These are phyloP conservation scores for Trebouxia sp. DNA, from an alignment of 139 green algal species.

Conservation along the genomic window DNA sequence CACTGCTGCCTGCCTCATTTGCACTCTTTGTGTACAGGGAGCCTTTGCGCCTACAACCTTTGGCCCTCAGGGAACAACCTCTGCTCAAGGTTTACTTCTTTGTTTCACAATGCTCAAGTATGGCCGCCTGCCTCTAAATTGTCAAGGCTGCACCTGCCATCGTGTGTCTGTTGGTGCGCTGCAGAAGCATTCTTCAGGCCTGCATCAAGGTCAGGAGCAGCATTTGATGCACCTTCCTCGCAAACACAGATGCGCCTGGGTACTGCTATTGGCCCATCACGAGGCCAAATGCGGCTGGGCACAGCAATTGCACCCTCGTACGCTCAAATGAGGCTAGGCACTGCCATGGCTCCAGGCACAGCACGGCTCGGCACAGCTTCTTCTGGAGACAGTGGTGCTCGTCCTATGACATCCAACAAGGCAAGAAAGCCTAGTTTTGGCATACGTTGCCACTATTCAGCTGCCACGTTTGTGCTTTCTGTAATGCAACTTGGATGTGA, in stretches of 20 bases:
- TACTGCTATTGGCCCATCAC: not conserved
- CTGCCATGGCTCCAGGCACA: conserved; percentile 40
- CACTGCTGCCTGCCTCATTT: not conserved
- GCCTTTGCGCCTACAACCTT: conserved; percentile 5
- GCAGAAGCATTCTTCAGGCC: conserved; percentile 11
- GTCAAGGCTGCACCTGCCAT: too few relatives aligned
- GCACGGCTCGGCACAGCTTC: conserved; percentile 22
- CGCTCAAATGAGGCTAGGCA: conserved; percentile 26
- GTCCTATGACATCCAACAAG: conserved; percentile 80
- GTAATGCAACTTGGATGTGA: not conserved
- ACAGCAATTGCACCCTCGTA: conserved; percentile 12
- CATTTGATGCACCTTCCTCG: not conserved
- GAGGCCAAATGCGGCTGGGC: not conserved
- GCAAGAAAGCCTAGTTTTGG: too few relatives aligned
- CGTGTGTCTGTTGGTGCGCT: too few relatives aligned
- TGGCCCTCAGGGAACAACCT: not conserved
- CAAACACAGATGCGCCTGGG: conserved; percentile 10
- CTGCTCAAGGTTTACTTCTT: not conserved
- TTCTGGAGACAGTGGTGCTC: conserved; percentile 33
- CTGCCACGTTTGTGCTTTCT: not conserved
- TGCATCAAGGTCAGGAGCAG: conserved; percentile 14
- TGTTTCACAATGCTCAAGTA: too few relatives aligned
- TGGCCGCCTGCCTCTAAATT: too few relatives aligned
- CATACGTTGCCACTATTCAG: too few relatives aligned
- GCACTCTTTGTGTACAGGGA: not conserved